Evolutionary conservation across 352 stramenopile species (phyloP), one percentile per base, ranked within the genome.

Genomic region (Phytophthora chlamydospora): DNA sequence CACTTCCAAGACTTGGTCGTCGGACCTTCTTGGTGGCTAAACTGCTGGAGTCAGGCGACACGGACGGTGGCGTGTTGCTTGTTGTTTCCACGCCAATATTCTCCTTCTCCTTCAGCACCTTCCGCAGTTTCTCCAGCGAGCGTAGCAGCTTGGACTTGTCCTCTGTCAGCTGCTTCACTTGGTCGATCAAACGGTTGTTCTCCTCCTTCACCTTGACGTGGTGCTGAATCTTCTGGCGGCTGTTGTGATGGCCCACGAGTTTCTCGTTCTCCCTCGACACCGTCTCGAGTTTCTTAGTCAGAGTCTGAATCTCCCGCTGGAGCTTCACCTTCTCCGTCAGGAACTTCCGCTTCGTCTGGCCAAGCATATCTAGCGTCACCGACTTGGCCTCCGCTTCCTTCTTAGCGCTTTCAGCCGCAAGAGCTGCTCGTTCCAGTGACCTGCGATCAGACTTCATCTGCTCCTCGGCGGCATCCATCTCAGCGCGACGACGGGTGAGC

Each of bases 131-230:
- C 54, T 82, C 61, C 11, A 90, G 41, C 5, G 63, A 63, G 0
- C 71, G 70, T 48, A 85, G 66, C 14, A 92, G 48, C 52, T 84
- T 85, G 32, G 75, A 67, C 46, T 88, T 87, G 14, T 89, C 75
- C 12, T 91, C 80, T 4, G 78, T 88, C 39, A 91, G 62, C 17
- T 83, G 71, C 8, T 75, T 76, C 17, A 93, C 74, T n/a, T 91
- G 77, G 13, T 80, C 66, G n/a, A 89, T 57, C 14, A 94, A 58
- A 19, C 82, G 75, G 38, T 94, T 94, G 64, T 91, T 91, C 50
- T 94, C 82, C 31, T 92, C 85, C 52, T 94, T 94, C 14, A 94
- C 78, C 42, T 84, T 86, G 45, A 81, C 78, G 44, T 94, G 83
- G 32, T 94, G 81, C 52, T 94, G 85, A 58, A 94, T 94, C 65